These are phyloP conservation scores for Physcomitrium patens DNA, from an alignment of 225 moss, liverwort and hornwort species.

Conservation along the genomic window DNA sequence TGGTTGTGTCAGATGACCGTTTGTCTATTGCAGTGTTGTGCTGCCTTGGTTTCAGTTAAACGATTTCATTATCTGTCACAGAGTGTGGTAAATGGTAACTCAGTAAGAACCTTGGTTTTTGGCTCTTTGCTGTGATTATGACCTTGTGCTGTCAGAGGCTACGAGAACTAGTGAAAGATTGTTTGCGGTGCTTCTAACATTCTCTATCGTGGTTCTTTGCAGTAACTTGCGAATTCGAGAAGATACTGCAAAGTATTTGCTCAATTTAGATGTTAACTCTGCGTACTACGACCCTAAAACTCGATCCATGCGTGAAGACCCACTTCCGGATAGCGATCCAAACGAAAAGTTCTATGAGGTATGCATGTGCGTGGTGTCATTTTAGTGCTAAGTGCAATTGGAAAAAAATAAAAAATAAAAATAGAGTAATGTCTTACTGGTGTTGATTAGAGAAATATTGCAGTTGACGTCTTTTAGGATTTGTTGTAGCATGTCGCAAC, in stretches of 20 bases:
- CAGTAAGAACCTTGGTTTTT: background rate
- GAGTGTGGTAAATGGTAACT: background rate
- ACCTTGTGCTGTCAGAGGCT: constrained; percentile 19
- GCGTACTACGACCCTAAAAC: constrained; percentile 97
- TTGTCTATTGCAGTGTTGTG: constrained; percentile 10
- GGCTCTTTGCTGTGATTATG: constrained; percentile 1
- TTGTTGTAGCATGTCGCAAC: constrained; percentile 3
- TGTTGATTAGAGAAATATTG: background rate
- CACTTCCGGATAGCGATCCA: constrained; percentile 92
- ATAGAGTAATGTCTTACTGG: background rate
- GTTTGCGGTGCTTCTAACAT: background rate
- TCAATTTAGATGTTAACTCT: constrained; percentile 92
- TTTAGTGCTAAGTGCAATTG: background rate
- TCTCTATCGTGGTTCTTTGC: constrained; percentile 18
- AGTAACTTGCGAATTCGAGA: constrained; percentile 97
- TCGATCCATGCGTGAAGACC: constrained; percentile 98
- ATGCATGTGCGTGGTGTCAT: constrained; percentile 19
- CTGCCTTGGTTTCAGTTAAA: background rate
- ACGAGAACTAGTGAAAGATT: background rate
- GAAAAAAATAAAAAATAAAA: no score
- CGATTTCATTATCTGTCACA: background rate
- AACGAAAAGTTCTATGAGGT: constrained; percentile 98
- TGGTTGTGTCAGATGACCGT: constrained; percentile 17
- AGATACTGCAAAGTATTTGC: constrained; percentile 95
- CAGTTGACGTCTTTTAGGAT: constrained; percentile 1